Evolutionary conservation across 257 asterid species (phyloP).

Genomic region (Anisodus acutangulus): DNA sequence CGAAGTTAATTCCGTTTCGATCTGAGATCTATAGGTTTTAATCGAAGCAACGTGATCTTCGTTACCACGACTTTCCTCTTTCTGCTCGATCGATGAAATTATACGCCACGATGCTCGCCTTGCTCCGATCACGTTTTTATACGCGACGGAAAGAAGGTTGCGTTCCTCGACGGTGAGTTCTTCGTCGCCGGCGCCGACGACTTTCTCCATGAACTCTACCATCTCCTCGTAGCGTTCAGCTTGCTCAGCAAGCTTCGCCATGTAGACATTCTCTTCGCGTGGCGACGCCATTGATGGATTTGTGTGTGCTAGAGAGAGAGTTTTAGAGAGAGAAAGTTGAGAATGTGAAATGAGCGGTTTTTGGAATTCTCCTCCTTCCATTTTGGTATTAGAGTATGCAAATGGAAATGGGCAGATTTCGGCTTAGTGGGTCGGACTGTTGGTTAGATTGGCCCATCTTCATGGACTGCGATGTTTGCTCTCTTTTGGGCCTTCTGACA

Average conservation of each 20-base stretch:
- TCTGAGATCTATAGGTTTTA: slow-evolving; percentile 25
- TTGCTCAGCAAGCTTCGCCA: slow-evolving; percentile 34
- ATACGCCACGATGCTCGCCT: slow-evolving; percentile 25
- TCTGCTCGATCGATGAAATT: slow-evolving; percentile 26
- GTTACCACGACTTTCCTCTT: slow-evolving; percentile 26
- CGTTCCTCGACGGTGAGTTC: slow-evolving; percentile 31
- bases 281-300: neutral
- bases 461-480: neutral
- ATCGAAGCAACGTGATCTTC: slow-evolving; percentile 21
- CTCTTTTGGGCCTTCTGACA: too few relatives aligned
- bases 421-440: neutral
- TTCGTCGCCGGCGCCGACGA: neutral
- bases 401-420: neutral
- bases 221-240: slow-evolving; percentile 32
- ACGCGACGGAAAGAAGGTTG: slow-evolving; percentile 30
- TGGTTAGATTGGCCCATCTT: neutral
- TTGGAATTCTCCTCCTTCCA: neutral
- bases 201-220: slow-evolving; percentile 35
- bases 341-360: neutral
- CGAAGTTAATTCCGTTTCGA: slow-evolving; percentile 20
- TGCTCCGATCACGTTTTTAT: slow-evolving; percentile 32
- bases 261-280: slow-evolving; percentile 25
- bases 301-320: neutral
- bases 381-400: neutral
- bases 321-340: slow-evolving; percentile 4